Conservation (phyloP, 1,284 basidiomycete genomes). For the Mycena citricolor region DNA sequence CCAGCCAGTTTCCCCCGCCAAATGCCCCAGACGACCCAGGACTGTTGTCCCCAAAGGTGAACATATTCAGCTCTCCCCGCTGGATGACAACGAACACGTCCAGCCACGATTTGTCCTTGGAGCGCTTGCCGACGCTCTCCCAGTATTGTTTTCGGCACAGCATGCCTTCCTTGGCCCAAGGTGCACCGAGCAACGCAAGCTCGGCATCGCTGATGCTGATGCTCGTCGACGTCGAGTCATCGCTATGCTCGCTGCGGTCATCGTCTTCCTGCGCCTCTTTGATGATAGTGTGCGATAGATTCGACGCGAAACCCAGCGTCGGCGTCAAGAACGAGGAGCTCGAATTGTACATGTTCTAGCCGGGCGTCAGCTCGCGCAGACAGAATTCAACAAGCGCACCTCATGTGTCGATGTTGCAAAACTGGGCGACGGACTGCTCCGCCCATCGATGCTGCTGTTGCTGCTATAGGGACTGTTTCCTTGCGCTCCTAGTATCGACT, state of each 20-base stretch:
- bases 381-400: constrained; percentile 40
- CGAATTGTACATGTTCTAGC: constrained; percentile 46
- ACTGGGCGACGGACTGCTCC: constrained; percentile 86
- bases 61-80: constrained; percentile 93
- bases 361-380: constrained; percentile 6
- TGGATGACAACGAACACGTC: constrained; percentile 96
- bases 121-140: constrained; percentile 80
- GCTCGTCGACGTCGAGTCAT: constrained; percentile 58
- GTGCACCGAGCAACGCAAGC: constrained; percentile 89
- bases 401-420: constrained; percentile 84
- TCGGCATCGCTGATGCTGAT: constrained; percentile 92
- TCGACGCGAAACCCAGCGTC: constrained; percentile 92
- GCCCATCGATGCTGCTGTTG: constrained; percentile 79
- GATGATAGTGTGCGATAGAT: constrained; percentile 94
- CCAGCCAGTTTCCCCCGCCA: constrained; percentile 97
- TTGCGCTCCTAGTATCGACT: constrained; percentile 69
- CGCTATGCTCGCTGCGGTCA: constrained; percentile 65
- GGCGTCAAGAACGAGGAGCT: constrained; percentile 69
- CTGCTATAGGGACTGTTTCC: constrained; percentile 75
- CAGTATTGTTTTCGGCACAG: constrained; percentile 93
- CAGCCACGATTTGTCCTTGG: constrained; percentile 86
- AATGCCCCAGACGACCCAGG: constrained; percentile 61
- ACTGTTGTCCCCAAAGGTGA: constrained; percentile 78
- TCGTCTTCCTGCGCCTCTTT: constrained; percentile 93
- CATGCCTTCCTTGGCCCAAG: constrained; percentile 99